A percentile compares a stretch with the other conserved stretches of the same genome.
These are phyloP conservation scores for Apiotrichum veenhuisii DNA, from an alignment of 1,284 basidiomycete genomes.

Conservation along the genomic window DNA sequence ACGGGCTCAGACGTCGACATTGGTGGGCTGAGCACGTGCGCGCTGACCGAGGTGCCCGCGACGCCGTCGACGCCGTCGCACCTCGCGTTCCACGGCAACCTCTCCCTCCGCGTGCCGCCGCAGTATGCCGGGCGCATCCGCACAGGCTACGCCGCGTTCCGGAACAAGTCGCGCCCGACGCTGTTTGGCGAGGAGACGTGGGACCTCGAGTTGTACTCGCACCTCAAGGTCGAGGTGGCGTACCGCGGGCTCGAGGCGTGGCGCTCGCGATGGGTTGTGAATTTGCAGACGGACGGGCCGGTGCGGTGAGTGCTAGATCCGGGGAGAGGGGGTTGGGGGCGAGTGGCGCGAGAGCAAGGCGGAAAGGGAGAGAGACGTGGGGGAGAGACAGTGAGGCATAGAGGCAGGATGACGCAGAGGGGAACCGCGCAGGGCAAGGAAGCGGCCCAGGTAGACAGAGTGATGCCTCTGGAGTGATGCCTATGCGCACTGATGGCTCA, in stretches of 20 bases:
- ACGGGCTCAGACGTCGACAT: slow-evolving; percentile 45
- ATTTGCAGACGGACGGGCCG: slow-evolving; percentile 54
- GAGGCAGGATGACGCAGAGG: too few relatives aligned
- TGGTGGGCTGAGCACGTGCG: slow-evolving; percentile 39
- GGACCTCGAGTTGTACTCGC: slow-evolving; percentile 52
- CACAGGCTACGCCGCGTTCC: slow-evolving; percentile 54
- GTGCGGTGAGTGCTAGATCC: slow-evolving; percentile 35
- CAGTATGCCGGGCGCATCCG: slow-evolving; percentile 42
- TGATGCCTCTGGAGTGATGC: too few relatives aligned
- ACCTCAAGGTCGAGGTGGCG: slow-evolving; percentile 51
- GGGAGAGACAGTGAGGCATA: too few relatives aligned
- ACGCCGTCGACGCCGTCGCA: slow-evolving; percentile 17
- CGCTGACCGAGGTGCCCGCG: slow-evolving; percentile 28
- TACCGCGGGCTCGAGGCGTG: slow-evolving; percentile 46
- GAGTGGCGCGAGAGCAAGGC: too few relatives aligned
- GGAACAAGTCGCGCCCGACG: slow-evolving; percentile 51
- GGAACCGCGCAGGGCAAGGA: too few relatives aligned
- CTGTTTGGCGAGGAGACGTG: slow-evolving; percentile 53
- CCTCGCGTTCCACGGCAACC: slow-evolving; percentile 39
- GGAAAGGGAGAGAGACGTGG: too few relatives aligned
- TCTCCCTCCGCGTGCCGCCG: slow-evolving; percentile 44
- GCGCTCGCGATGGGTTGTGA: slow-evolving; percentile 52
- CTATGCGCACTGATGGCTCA: too few relatives aligned
- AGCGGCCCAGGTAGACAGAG: too few relatives aligned
- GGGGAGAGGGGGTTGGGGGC: too few relatives aligned